Evolutionary conservation across 2,329 filamentous ascomycete genomes (phyloP).

Genomic region (Taxawa tesnikishii): DNA sequence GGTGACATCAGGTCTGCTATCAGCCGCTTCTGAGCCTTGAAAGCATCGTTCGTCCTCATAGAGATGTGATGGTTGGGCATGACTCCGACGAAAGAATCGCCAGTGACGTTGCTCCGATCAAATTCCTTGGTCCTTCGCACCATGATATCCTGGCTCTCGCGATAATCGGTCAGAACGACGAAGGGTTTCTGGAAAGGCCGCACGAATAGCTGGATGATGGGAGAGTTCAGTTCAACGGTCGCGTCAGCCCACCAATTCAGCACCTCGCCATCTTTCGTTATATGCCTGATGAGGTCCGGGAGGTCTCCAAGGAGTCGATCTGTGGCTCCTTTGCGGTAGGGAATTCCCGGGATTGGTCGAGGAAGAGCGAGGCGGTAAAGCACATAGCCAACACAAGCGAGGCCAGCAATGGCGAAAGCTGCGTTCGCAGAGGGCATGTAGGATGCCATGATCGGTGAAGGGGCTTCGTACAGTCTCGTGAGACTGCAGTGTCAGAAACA

Average conservation of each 20-base stretch:
- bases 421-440: no score
- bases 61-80: conserved; percentile 14
- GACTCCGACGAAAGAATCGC: conserved; percentile 13
- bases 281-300: conserved; percentile 26
- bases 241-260: conserved; percentile 8
- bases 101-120: conserved; percentile 26
- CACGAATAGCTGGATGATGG: conserved; percentile 37
- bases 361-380: no score
- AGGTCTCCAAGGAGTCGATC: conserved; percentile 30
- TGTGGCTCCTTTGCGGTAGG: conserved; percentile 28
- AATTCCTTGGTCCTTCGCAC: conserved; percentile 32
- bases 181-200: conserved; percentile 29
- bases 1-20: conserved; percentile 17
- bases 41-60: conserved; percentile 13
- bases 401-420: no score
- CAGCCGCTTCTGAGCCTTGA: conserved; percentile 13
- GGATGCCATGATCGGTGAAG: no score
- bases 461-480: no score
- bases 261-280: conserved; percentile 17
- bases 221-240: conserved; percentile 18
- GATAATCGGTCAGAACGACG: conserved; percentile 31
- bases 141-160: conserved; percentile 33
- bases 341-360: conserved; percentile 34
- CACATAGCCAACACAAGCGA: no score
- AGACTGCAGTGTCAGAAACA: no score